Base-by-base conservation (phyloP, 495 filamentous ascomycete species). In the Xylaria telfairii region DNA sequence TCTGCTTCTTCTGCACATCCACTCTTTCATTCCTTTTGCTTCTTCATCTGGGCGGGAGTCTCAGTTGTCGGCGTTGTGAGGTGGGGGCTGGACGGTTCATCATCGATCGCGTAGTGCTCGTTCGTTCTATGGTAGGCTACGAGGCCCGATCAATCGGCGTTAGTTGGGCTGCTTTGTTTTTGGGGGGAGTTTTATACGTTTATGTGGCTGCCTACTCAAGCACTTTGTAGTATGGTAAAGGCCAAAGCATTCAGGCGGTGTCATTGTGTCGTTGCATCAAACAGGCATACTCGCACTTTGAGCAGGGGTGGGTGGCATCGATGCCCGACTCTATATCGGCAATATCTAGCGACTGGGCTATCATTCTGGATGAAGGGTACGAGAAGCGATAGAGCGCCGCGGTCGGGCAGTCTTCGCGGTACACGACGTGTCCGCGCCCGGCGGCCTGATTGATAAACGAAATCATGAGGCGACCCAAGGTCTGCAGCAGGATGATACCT, bases 61-160 rank as follows among this genome's bases (percentile, higher is more conserved):
- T 37, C 12, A 7, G 21, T 53, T 21, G 42, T 12, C 10, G 64
- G 64, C 32, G 32, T 66, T 53, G 34, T 19, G 28, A 30, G 47
- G 64, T 66, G 30, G 47, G 30, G 47, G 32, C 19, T 51, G 32
- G 21, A 24, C 19, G 47, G 46, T 47, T 66, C 19, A 53, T 54
- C 30, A 54, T 66, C 13, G 63, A 41, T 54, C 47, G 10, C 54
- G 37, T 44, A 42, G 37, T 21, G 34, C 47, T 30, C 51, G 51
- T 24, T 67, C n/a, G 5, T 46, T 46, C 17, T 17, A 17, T 44
- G 10, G 65, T 24, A 44, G 51, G 65, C 65, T 67, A 19, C 7
- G 24, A 57, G 39, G 39, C 15, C 30, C n/a, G 65, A 59, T 57
- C 37, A 67, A 34, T 59, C 4, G 65, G 65, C 51, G 49, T 67